Evolutionary conservation across 805 yeast genomes (phyloP).

Genomic region (Limtongia smithiae): DNA sequence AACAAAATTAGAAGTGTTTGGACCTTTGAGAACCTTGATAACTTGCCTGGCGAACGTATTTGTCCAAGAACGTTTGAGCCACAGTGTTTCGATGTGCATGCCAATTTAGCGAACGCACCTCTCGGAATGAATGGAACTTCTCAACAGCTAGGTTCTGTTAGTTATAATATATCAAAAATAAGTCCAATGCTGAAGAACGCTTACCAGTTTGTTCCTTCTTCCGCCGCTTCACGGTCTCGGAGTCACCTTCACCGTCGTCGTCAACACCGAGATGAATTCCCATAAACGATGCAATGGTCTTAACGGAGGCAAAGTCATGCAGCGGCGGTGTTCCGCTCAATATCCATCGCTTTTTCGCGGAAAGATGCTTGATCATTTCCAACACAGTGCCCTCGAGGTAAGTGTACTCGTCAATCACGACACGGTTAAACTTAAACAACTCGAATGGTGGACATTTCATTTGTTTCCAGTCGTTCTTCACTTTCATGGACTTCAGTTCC

Average conservation of each 20-base stretch:
- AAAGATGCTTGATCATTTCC: constrained; percentile 7
- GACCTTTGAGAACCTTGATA: not conserved
- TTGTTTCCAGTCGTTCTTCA: constrained; percentile 6
- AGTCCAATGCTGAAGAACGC: not conserved
- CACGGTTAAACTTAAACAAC: constrained; percentile 11
- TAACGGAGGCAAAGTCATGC: constrained; percentile 8
- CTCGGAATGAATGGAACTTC: constrained; percentile 14
- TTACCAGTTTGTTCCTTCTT: constrained; percentile 11
- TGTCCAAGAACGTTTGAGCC: constrained; percentile 8
- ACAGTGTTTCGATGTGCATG: constrained; percentile 10
- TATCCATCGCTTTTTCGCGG: constrained; percentile 8
- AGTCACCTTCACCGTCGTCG: constrained; percentile 6
- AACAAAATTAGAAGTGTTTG: not conserved
- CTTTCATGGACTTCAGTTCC: not conserved
- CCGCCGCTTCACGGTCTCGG: constrained; percentile 7
- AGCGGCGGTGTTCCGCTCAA: constrained; percentile 16
- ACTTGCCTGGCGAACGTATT: constrained; percentile 4
- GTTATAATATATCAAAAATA: not conserved
- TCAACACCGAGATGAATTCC: constrained; percentile 13
- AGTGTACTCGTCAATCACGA: constrained; percentile 15
- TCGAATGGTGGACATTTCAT: constrained; percentile 10
- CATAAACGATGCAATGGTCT: constrained; percentile 12
- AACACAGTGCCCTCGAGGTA: constrained; percentile 9
- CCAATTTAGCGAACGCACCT: constrained; percentile 8
- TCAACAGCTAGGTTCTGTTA: constrained; percentile 3